Evolutionary conservation across 2,329 filamentous ascomycete genomes (phyloP), one percentile per base, ranked within the genome.

Genomic region (Fusarium nanum): DNA sequence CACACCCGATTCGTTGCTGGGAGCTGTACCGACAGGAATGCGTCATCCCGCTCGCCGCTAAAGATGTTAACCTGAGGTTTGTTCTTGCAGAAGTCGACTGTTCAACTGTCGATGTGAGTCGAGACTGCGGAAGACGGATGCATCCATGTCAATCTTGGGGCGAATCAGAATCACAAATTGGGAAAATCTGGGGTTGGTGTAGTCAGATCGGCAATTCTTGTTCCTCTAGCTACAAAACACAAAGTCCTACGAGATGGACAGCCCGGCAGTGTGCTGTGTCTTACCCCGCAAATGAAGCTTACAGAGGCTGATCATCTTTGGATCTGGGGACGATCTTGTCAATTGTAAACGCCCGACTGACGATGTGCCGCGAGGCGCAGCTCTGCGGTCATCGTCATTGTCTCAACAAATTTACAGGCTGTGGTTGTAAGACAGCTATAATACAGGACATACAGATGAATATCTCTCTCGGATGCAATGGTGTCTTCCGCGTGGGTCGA

Each of bases 11-110:
- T 74, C 68, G 72, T 64, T 46, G 44, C 40, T 47, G 22, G 13
- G 10, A 37, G 18, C 18, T 27, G 73, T 75, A 75, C 73, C 73
- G 73, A 70, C 73, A 75, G 71, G 48, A 67, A 73, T 75, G 73
- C 73, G 73, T 75, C 73, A 75, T 75, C 73, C 73, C 73, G 73
- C 57, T 62, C 49, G 54, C 64, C 63, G 57, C 67, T 64, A 67
- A 60, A 42, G 34, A 42, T 28, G 20, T 27, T 13, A 22, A 34
- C 11, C 45, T 41, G 42, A 61, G 53, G 28, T 45, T 64, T 46
- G 25, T 60, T 32, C 28, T 30, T 30, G 13, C 22, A 32, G 10
- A 12, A 37, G 18, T 37, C 34, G 34, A 37, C 34, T 37, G 34
- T 37, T 47, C 22, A 30, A 49, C 28, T 23, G 47, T 32, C 27